phyloP scores from a whole-genome alignment of 2,329 filamentous ascomycete genomes.

The Leptographium radiaticola region DNA sequence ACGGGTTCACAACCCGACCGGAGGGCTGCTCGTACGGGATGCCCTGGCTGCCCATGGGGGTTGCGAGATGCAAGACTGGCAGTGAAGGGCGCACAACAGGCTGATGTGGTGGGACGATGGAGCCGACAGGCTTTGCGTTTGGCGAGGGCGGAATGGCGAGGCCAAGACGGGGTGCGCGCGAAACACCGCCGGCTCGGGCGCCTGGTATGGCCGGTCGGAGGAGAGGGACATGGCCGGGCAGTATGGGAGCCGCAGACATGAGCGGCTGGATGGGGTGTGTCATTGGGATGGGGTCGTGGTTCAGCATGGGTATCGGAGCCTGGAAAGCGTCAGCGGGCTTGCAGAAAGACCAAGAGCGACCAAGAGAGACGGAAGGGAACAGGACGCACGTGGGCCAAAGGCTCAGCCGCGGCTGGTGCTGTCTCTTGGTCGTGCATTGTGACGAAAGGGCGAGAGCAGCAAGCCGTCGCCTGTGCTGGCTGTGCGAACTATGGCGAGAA shows the following conservation, averaged over 20 bases:
- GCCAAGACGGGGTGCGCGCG: conserved; percentile 63
- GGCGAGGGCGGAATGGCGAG: conserved; percentile 84
- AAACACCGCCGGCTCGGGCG: conserved; percentile 44
- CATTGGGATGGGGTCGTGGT: not conserved
- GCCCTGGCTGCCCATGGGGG: conserved; percentile 70
- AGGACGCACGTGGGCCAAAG: not conserved
- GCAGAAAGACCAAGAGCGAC: not conserved
- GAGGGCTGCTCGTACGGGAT: conserved; percentile 55
- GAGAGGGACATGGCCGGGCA: conserved; percentile 67
- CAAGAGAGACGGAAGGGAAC: not conserved
- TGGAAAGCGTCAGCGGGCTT: not conserved
- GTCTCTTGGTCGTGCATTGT: not conserved
- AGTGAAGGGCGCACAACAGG: conserved; percentile 43
- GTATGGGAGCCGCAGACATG: conserved; percentile 34
- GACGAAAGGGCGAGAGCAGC: not conserved
- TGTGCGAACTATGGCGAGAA: not conserved
- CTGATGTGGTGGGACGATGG: conserved; percentile 19
- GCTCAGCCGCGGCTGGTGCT: not conserved
- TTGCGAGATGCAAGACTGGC: conserved; percentile 74
- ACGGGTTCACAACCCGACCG: conserved; percentile 37
- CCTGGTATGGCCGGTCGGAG: conserved; percentile 74
- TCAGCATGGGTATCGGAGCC: not conserved
- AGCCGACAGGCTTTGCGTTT: conserved; percentile 62
- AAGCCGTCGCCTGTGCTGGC: no score
- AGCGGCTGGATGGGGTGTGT: conserved; percentile 10